A percentile compares a stretch with the other conserved stretches of the same genome.
Conservation (phyloP, 306 rosid species). For the Pyrus bretschneideri region DNA sequence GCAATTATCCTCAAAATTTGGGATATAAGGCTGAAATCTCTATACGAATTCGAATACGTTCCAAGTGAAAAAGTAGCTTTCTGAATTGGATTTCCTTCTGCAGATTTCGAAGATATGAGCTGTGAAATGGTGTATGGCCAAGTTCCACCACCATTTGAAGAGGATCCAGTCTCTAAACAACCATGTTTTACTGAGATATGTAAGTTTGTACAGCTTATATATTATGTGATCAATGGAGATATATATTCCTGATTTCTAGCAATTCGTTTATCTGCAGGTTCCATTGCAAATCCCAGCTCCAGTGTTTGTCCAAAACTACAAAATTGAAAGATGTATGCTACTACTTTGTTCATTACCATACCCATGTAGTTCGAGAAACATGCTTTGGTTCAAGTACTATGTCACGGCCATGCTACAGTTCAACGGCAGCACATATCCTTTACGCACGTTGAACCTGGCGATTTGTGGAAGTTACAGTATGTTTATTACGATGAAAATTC, state of each 20-base stretch:
- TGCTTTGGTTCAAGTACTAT: neutral
- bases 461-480: neutral
- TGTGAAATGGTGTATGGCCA: constrained; percentile 96
- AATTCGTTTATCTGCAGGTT: constrained; percentile 42
- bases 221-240: neutral
- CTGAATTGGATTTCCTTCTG: neutral
- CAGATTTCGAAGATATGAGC: constrained; percentile 97
- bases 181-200: constrained; percentile 71
- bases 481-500: neutral
- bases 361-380: neutral
- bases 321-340: constrained; percentile 31
- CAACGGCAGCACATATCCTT: neutral
- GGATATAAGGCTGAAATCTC: neutral
- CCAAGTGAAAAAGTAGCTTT: neutral
- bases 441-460: neutral
- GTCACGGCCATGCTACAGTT: neutral
- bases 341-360: neutral
- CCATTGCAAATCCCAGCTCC: constrained; percentile 53
- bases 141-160: constrained; percentile 74
- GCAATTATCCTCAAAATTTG: neutral
- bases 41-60: neutral
- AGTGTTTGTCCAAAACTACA: constrained; percentile 61
- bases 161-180: constrained; percentile 79
- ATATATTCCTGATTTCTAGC: constrained; percentile 16
- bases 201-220: constrained; percentile 28